Evolutionary conservation across 805 yeast species (phyloP).

Genomic region (Yarrowia sp.): DNA sequence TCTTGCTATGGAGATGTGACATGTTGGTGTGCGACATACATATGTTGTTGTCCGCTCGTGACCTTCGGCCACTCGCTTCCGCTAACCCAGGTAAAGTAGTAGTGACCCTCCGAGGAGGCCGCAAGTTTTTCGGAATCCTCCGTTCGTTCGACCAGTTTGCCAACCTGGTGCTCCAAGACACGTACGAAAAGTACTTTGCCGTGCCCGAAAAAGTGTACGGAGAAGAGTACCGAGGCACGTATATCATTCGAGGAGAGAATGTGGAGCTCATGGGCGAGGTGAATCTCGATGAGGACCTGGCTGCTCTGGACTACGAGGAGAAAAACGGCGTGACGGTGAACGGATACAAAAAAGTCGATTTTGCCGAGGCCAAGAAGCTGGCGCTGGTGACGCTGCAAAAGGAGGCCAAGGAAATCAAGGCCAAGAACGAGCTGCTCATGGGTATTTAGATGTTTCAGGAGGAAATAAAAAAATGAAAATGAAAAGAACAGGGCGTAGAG

Average conservation of each 20-base stretch:
- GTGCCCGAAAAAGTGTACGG: constrained; percentile 53
- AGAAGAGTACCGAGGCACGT: constrained; percentile 75
- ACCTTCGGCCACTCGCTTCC: not conserved
- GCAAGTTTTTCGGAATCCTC: constrained; percentile 80
- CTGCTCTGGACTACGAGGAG: constrained; percentile 23
- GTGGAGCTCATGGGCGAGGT: constrained; percentile 92
- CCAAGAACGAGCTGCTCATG: constrained; percentile 19
- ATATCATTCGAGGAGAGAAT: constrained; percentile 92
- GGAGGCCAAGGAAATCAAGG: constrained; percentile 21
- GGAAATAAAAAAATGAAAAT: no score
- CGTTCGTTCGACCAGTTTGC: constrained; percentile 96
- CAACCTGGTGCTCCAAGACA: constrained; percentile 87
- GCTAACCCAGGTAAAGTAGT: constrained; percentile 55
- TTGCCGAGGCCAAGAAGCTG: constrained; percentile 24
- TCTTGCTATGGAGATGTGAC: no score
- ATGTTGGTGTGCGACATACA: no score
- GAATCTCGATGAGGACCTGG: constrained; percentile 72
- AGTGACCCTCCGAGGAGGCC: constrained; percentile 85
- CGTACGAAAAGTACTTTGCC: constrained; percentile 76
- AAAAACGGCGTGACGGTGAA: constrained; percentile 21
- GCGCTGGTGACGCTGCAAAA: not conserved
- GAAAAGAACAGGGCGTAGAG: no score
- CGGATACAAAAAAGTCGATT: constrained; percentile 19
- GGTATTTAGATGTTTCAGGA: not conserved
- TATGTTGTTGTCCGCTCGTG: not conserved